A percentile compares a stretch with the other conserved stretches of the same genome.
phyloP scores from a whole-genome alignment of 495 filamentous ascomycete genomes.

The Daldinia childiae region DNA sequence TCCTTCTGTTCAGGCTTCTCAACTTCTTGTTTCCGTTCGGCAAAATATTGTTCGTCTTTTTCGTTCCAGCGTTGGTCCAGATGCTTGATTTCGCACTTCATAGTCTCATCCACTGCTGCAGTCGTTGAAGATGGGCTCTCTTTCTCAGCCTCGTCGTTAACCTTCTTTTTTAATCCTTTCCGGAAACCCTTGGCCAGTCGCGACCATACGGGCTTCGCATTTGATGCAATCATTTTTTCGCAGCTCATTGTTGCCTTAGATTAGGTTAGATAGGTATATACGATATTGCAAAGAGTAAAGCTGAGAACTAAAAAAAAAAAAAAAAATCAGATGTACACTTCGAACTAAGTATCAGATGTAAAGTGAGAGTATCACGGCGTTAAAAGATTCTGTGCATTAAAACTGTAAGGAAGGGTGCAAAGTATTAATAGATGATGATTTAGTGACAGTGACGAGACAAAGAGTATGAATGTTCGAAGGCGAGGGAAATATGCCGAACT shows the following conservation, averaged over 20 bases:
- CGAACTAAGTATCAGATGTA: not conserved
- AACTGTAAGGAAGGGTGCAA: not conserved
- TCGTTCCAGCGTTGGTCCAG: slow-evolving; percentile 46
- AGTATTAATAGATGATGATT: not conserved
- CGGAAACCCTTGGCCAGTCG: not conserved
- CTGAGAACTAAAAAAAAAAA: not conserved
- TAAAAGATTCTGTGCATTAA: not conserved
- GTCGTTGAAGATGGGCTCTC: not conserved
- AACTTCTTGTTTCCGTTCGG: slow-evolving; percentile 41
- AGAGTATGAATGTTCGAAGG: not conserved
- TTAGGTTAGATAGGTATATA: not conserved
- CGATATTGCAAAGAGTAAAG: not conserved
- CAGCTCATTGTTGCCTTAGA: not conserved
- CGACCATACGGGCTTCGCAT: slow-evolving; percentile 3
- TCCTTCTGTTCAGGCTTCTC: slow-evolving; percentile 47
- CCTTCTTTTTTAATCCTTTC: not conserved
- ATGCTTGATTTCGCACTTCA: slow-evolving; percentile 54
- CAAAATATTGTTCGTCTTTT: slow-evolving; percentile 44
- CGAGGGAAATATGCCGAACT: not conserved
- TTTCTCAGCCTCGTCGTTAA: not conserved
- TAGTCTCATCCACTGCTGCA: slow-evolving; percentile 38
- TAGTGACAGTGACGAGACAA: not conserved
- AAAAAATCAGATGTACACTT: too few relatives aligned
- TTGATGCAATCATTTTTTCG: slow-evolving; percentile 1
- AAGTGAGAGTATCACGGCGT: not conserved